Base-by-base conservation (phyloP, 331 rosid genomes). In the Cydonia oblonga region DNA sequence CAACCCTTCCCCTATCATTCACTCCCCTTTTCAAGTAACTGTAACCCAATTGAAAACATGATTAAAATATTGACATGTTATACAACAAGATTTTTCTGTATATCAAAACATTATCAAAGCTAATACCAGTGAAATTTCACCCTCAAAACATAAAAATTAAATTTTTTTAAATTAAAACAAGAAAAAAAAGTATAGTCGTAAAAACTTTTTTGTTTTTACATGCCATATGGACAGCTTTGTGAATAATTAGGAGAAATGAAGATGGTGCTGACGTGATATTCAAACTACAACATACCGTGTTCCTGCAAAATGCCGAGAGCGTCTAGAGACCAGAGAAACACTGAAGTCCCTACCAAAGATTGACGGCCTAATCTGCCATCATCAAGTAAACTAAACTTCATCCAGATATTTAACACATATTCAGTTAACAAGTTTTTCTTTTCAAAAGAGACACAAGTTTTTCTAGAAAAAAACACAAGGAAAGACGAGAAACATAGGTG, bases 221-320 rank as follows among this genome's bases (percentile, higher is more conserved):
- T 54, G 74, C 64, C 29, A 7, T 32, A 30, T 5, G 7, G 22
- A 69, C 32, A 30, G 20, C 23, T 35, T 35, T 23, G 18, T 30
- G 13, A 24, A 70, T 9, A 70, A 70, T 53, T 9, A 70, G 13
- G 24, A 15, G 66, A 33, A 69, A 23, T 23, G 75, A 64, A 74
- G 42, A 56, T 10, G 35, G 38, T 35, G 68, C 42, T 26, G 5
- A 25, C 12, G 12, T 60, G 11, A 60, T 60, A 24, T 13, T 32
- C 61, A 53, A 69, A 28, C 4, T 35, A 62, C 38, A 54, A 61
- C 81, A 81, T 79, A 93, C 98, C 97, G 98, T 75, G 98, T 93
- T 82, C 98, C 98, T 18, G 98, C 98, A 84, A 93, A 93, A 85
- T 93, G 98, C 67, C 97, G 89, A 75, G 98, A 93, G 69, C 98